phyloP scores from a whole-genome alignment of 345 rosid species.

The Brassica incana region DNA sequence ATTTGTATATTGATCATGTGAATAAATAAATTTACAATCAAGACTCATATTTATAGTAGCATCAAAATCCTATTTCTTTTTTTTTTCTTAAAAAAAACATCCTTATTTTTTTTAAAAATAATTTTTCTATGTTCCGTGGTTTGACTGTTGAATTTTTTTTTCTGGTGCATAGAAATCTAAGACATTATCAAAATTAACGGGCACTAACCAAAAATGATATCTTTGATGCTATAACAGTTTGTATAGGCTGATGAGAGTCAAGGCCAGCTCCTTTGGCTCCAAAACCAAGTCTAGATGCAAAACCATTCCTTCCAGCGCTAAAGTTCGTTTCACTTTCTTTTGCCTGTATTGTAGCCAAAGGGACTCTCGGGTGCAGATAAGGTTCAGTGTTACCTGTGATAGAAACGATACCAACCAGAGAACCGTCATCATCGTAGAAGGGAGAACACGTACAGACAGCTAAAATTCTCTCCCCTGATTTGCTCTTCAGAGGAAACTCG shows the following conservation, averaged over 20 bases:
- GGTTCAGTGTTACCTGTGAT: constrained; percentile 62
- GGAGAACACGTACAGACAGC: constrained; percentile 73
- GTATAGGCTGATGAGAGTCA: constrained; percentile 89
- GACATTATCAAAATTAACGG: too few relatives aligned
- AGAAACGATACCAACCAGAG: constrained; percentile 72
- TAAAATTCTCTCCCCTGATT: constrained; percentile 60
- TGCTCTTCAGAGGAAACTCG: constrained; percentile 78
- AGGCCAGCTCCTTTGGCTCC: constrained; percentile 51
- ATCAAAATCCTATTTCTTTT: too few relatives aligned
- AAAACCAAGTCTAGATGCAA: constrained; percentile 51
- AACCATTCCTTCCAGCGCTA: constrained; percentile 45
- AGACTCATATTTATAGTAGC: too few relatives aligned
- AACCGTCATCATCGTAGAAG: constrained; percentile 63
- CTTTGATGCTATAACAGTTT: constrained; percentile 78
- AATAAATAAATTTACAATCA: too few relatives aligned
- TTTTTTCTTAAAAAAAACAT: too few relatives aligned
- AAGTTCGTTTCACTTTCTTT: constrained; percentile 51
- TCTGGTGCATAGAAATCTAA: too few relatives aligned
- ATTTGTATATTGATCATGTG: too few relatives aligned
- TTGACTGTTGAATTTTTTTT: too few relatives aligned
- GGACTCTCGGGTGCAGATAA: constrained; percentile 46
- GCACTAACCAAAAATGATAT: constrained; percentile 75
- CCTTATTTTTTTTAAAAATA: too few relatives aligned
- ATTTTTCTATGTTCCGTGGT: too few relatives aligned
- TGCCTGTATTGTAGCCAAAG: constrained; percentile 37